Conservation (phyloP, 23 red algal genomes). For the Agarophyton chilense region DNA sequence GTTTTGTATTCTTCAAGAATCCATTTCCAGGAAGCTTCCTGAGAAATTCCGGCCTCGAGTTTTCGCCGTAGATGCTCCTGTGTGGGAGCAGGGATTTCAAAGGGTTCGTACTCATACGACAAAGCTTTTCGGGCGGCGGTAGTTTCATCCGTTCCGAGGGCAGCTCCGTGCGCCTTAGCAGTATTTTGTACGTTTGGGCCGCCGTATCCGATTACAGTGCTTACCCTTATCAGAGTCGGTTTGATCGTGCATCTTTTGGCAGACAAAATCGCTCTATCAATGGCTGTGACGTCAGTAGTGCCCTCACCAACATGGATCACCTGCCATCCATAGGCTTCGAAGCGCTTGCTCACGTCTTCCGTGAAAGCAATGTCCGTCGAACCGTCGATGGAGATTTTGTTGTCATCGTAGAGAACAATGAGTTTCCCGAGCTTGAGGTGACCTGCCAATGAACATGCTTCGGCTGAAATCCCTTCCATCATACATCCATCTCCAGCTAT, state of each 20-base stretch:
- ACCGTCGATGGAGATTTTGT: conserved; percentile 95
- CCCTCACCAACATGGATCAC: conserved; percentile 84
- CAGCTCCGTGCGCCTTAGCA: conserved; percentile 76
- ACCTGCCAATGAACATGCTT: conserved; percentile 93
- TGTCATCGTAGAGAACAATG: conserved; percentile 98
- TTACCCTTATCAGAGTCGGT: conserved; percentile 87
- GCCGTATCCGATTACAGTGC: conserved; percentile 90
- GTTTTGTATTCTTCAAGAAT: conserved; percentile 71
- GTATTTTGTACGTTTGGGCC: conserved; percentile 85
- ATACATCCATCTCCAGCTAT: conserved; percentile 95
- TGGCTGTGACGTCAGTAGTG: conserved; percentile 61
- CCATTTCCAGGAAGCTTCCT: conserved; percentile 62
- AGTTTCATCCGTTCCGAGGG: conserved; percentile 85
- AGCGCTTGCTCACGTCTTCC: conserved; percentile 89
- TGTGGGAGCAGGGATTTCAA: conserved; percentile 81
- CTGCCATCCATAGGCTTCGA: conserved; percentile 96
- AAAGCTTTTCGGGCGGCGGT: conserved; percentile 66
- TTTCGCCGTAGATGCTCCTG: conserved; percentile 72
- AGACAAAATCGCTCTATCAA: conserved; percentile 70
- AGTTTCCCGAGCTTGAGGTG: conserved; percentile 92
- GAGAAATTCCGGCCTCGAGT: background rate
- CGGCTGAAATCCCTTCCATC: conserved; percentile 89
- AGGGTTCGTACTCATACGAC: conserved; percentile 77
- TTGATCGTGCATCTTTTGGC: conserved; percentile 73
- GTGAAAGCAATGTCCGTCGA: conserved; percentile 87